phyloP scores from a whole-genome alignment of 805 yeast genomes.

The Wickerhamiella vanderwaltii region DNA sequence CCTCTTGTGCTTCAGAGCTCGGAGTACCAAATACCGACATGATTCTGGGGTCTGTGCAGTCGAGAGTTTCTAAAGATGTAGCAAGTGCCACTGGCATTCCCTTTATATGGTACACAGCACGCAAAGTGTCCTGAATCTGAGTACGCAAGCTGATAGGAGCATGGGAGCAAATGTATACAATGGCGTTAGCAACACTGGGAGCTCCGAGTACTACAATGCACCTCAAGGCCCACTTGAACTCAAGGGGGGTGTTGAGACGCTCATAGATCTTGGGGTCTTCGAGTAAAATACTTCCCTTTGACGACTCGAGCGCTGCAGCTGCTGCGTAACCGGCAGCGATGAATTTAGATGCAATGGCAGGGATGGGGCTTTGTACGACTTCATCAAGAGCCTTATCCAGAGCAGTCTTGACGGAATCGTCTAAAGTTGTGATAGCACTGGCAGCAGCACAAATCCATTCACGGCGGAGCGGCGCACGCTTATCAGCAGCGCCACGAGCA shows the following conservation, averaged over 20 bases:
- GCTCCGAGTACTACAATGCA: slow-evolving; percentile 6
- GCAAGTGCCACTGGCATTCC: slow-evolving; percentile 5
- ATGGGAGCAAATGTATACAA: slow-evolving; percentile 2
- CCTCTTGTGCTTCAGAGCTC: slow-evolving; percentile 1
- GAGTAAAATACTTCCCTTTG: slow-evolving; percentile 14
- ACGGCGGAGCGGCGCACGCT: slow-evolving; percentile 49
- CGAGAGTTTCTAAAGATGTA: neutral
- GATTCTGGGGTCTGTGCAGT: neutral
- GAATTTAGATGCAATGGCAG: slow-evolving; percentile 22
- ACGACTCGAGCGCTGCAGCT: slow-evolving; percentile 19
- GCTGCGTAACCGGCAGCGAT: slow-evolving; percentile 46
- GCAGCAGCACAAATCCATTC: slow-evolving; percentile 53
- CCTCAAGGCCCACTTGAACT: slow-evolving; percentile 12
- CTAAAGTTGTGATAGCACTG: slow-evolving; percentile 18
- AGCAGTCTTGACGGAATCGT: slow-evolving; percentile 19
- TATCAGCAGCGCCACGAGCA: slow-evolving; percentile 50
- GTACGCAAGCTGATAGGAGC: neutral
- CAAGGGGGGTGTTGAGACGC: slow-evolving; percentile 15
- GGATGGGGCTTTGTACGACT: slow-evolving; percentile 16
- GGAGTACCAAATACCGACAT: slow-evolving; percentile 9
- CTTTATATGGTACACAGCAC: neutral
- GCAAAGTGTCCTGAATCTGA: neutral
- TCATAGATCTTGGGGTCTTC: slow-evolving; percentile 15
- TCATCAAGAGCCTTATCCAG: slow-evolving; percentile 14
- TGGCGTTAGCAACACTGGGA: slow-evolving; percentile 2